phyloP scores from a whole-genome alignment of 2,329 filamentous ascomycete genomes.

The Exophiala spinifera region DNA sequence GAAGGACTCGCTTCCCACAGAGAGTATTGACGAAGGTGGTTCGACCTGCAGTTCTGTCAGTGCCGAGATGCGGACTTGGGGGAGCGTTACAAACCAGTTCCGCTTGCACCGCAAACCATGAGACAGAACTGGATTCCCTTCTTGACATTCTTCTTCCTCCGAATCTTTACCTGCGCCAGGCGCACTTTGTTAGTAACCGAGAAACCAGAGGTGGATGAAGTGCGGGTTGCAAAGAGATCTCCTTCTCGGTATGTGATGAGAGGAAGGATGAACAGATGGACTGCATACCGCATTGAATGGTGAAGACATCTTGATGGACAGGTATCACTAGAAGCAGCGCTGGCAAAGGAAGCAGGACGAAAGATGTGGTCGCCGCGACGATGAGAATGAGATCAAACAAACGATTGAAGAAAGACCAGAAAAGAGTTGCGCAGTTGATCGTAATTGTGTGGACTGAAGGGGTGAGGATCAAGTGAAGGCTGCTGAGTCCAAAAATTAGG shows the following conservation, averaged over 20 bases:
- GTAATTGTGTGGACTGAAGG: neutral
- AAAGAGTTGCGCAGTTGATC: constrained; percentile 1
- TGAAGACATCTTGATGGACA: constrained; percentile 26
- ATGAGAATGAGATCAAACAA: constrained; percentile 6
- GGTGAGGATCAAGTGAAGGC: neutral
- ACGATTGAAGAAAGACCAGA: constrained; percentile 4
- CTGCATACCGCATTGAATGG: constrained; percentile 29
- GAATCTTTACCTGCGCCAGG: constrained; percentile 76
- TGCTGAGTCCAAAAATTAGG: constrained; percentile 21
- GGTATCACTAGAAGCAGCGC: neutral
- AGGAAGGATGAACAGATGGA: neutral
- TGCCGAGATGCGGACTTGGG: constrained; percentile 9
- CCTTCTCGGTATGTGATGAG: neutral
- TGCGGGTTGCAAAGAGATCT: neutral
- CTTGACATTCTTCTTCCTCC: constrained; percentile 99
- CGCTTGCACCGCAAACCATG: constrained; percentile 99
- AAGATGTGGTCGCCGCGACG: constrained; percentile 1
- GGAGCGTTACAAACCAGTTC: constrained; percentile 67
- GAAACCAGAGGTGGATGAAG: constrained; percentile 7
- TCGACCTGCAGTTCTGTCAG: constrained; percentile 59
- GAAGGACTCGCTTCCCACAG: constrained; percentile 88
- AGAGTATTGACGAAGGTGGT: constrained; percentile 99
- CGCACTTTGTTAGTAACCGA: constrained; percentile 21
- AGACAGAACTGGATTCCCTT: constrained; percentile 99
- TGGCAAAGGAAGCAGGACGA: neutral